A percentile compares a stretch with the other conserved stretches of the same genome.
Evolutionary conservation across 1,139 yeast genomes (phyloP).

Genomic region (Torulaspora pretoriensis): DNA sequence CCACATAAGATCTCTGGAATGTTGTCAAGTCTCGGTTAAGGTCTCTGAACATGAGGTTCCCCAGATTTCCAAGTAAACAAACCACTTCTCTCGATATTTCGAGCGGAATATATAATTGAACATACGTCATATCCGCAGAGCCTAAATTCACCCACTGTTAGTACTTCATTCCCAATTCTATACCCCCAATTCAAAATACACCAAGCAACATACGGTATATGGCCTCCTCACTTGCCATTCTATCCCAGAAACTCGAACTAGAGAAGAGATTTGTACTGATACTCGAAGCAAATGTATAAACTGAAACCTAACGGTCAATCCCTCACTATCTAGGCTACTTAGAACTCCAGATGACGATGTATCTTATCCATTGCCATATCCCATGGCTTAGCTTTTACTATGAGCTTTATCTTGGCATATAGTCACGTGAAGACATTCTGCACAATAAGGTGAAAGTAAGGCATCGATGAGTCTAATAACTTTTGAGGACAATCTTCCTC

Average conservation of each 20-base stretch:
- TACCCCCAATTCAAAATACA: neutral
- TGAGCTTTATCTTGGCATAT: neutral
- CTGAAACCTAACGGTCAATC: neutral
- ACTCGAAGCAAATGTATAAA: neutral
- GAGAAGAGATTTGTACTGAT: neutral
- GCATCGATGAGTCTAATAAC: neutral
- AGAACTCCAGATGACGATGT: neutral
- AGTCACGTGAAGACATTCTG: neutral
- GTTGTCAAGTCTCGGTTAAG: slow-evolving; percentile 62
- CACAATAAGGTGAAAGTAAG: neutral
- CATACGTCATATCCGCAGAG: slow-evolving; percentile 78
- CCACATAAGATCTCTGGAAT: slow-evolving; percentile 69
- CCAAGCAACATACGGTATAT: slow-evolving; percentile 21
- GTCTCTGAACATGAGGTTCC: slow-evolving; percentile 65
- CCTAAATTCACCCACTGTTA: slow-evolving; percentile 26
- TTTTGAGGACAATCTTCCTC: neutral
- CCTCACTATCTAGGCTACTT: neutral
- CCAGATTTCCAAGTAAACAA: slow-evolving; percentile 59
- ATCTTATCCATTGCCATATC: neutral
- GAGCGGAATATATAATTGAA: slow-evolving; percentile 67
- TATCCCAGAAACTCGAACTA: neutral
- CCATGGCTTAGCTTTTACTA: neutral
- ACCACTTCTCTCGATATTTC: slow-evolving; percentile 66
- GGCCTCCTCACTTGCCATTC: slow-evolving; percentile 27
- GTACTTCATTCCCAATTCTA: slow-evolving; percentile 11